Evolutionary conservation across 2,329 filamentous ascomycete genomes (phyloP).

Genomic region (Aspergillus tanneri): DNA sequence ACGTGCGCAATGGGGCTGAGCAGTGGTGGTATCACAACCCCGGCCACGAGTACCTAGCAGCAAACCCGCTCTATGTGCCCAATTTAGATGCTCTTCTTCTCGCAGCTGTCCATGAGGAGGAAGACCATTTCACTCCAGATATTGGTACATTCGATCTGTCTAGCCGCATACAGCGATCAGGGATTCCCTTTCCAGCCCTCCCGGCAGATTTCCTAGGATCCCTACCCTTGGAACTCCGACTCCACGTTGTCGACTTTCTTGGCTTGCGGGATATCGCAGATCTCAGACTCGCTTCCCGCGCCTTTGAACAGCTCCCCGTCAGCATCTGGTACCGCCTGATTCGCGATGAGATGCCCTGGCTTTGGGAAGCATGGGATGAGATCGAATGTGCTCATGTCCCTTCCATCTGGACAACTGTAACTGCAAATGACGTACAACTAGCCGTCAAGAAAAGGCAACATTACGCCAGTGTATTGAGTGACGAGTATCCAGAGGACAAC

Average conservation of each 20-base stretch:
- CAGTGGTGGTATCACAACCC: background rate
- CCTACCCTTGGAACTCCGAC: constrained; percentile 10
- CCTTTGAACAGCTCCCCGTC: constrained; percentile 13
- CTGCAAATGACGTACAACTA: constrained; percentile 1
- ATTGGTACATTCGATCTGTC: background rate
- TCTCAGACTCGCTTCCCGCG: constrained; percentile 9
- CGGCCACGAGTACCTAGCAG: background rate
- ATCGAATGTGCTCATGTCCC: constrained; percentile 7
- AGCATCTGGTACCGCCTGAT: constrained; percentile 15
- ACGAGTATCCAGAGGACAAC: background rate
- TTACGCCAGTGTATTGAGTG: background rate
- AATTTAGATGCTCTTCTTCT: too few species aligned
- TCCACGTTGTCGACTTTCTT: constrained; percentile 4
- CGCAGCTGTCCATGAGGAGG: too few species aligned
- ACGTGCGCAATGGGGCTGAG: background rate
- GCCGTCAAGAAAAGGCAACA: background rate
- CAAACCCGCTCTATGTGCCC: constrained; percentile 7
- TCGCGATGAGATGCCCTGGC: constrained; percentile 20
- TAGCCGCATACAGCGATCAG: too few species aligned
- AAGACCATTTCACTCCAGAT: too few species aligned
- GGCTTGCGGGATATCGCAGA: constrained; percentile 6
- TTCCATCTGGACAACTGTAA: constrained; percentile 10
- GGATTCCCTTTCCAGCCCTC: too few species aligned
- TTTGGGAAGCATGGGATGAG: constrained; percentile 17
- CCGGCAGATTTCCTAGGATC: background rate